Percentiles rank a stretch among this genome's conserved stretches.
Conservation (phyloP, 306 rosid species). For the Fragaria iinumae region DNA sequence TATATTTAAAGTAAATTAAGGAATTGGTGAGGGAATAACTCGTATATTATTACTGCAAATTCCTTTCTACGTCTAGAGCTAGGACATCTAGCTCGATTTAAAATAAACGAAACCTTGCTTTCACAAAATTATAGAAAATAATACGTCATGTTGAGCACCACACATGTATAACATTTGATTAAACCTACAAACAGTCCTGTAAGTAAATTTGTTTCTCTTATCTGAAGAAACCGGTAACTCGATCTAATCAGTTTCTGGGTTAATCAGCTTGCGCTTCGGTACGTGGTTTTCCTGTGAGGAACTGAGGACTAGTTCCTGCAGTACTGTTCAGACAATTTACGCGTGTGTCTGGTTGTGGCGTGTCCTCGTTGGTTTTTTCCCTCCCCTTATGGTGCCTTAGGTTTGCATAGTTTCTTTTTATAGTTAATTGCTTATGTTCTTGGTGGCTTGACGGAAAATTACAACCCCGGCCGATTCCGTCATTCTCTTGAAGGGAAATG, state of each 20-base stretch:
- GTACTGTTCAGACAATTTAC: not conserved
- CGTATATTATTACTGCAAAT: not conserved
- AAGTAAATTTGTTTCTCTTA: no score
- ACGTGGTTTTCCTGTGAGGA: no score
- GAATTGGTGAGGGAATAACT: not conserved
- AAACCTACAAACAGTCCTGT: not conserved
- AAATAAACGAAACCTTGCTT: not conserved
- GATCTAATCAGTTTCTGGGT: not conserved
- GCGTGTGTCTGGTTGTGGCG: not conserved
- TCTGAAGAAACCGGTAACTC: no score
- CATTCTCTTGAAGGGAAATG: no score
- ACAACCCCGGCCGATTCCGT: no score
- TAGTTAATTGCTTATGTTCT: no score
- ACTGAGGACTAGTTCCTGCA: not conserved
- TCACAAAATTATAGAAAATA: not conserved
- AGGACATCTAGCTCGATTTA: not conserved
- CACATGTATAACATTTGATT: not conserved
- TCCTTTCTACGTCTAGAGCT: not conserved
- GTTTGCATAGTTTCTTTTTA: no score
- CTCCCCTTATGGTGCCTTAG: no score
- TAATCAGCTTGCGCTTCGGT: not conserved
- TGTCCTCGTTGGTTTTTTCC: not conserved
- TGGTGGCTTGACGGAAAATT: no score
- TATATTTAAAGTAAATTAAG: not conserved
- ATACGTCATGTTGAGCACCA: not conserved